Base-by-base conservation (phyloP, 805 yeast species). In the Candida corydali region DNA sequence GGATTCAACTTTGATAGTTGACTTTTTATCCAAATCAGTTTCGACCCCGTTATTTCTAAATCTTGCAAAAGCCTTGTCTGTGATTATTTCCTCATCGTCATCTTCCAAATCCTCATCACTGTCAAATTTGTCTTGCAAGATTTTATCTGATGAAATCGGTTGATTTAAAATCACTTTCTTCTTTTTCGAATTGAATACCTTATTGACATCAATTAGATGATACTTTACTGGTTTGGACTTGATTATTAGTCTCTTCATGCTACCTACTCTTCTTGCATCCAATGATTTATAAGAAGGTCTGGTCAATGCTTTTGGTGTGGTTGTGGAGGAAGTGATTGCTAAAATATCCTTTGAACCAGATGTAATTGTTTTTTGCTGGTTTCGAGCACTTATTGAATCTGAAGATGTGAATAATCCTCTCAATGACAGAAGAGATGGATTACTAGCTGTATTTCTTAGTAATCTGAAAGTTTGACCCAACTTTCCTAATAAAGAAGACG, bases 151-250 rank as follows among this genome's bases (percentile, higher is more conserved):
- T 26, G 42, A 42, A 7, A 45, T 34, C 2, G 38, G 35, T 16
- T 20, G 19, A 31, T 47, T 44, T n/a, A 51, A 39, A 6, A 53
- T 41, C 3, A 60, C 47, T 37, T 63, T 54, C 42, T 58, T 59
- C 36, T 57, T 55, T 33, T 60, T 64, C n/a, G 59, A 36, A 29
- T 47, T 55, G 36, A 68, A 52, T 0, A 68, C 70, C 37, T 58
- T 60, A 40, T 67, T 64, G 1, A 71, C 66, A 41, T 68, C 61
- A 29, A 68, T 67, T 19, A 64, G 43, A 41, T 67, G 71, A 42
- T 57, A 68, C 28, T 63, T 63, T 29, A 57, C 47, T 2, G 73
- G 73, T 37, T 61, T 63, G 2, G 69, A 57, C 33, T 63, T 63
- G 33, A 68, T 61, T 4, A 65, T 56, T 32, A 68, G 50, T 32